A percentile compares a stretch with the other conserved stretches of the same genome.
phyloP scores from a whole-genome alignment of 768 basidiomycete genomes.

The Heimioporus sp. region DNA sequence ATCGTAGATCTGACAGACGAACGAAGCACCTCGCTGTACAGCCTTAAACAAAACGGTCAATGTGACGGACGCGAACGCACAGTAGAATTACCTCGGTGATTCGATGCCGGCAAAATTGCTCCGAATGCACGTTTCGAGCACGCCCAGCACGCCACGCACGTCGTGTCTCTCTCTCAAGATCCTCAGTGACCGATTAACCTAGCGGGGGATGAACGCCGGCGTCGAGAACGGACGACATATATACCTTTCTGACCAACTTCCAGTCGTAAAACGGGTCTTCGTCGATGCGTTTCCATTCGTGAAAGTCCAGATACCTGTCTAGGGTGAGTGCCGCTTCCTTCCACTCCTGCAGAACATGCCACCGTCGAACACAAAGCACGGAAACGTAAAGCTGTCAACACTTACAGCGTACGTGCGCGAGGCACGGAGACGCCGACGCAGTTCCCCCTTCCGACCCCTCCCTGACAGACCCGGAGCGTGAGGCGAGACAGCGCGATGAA shows the following conservation, averaged over 20 bases:
- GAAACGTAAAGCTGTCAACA: not conserved
- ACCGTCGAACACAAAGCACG: not conserved
- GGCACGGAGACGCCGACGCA: slow-evolving; percentile 73
- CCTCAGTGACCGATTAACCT: slow-evolving; percentile 75
- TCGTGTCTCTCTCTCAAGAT: slow-evolving; percentile 74
- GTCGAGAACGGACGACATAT: not conserved
- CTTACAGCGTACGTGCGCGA: slow-evolving; percentile 72
- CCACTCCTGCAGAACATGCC: slow-evolving; percentile 64
- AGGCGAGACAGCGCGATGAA: not conserved
- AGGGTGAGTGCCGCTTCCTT: slow-evolving; percentile 72
- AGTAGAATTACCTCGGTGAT: slow-evolving; percentile 57
- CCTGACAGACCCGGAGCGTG: slow-evolving; percentile 50
- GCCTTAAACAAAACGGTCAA: slow-evolving; percentile 38
- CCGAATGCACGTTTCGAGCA: slow-evolving; percentile 87
- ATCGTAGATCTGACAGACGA: not conserved
- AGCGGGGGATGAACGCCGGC: not conserved
- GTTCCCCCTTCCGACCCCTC: slow-evolving; percentile 78
- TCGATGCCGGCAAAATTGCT: slow-evolving; percentile 94
- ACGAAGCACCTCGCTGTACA: slow-evolving; percentile 77
- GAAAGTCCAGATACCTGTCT: slow-evolving; percentile 81
- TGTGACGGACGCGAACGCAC: not conserved
- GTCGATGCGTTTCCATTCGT: slow-evolving; percentile 87
- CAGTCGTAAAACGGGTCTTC: slow-evolving; percentile 93
- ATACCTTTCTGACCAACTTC: slow-evolving; percentile 76
- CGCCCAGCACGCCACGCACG: slow-evolving; percentile 81